Evolutionary conservation across 1,284 basidiomycete species (phyloP).

Genomic region (Agroathelia rolfsii): DNA sequence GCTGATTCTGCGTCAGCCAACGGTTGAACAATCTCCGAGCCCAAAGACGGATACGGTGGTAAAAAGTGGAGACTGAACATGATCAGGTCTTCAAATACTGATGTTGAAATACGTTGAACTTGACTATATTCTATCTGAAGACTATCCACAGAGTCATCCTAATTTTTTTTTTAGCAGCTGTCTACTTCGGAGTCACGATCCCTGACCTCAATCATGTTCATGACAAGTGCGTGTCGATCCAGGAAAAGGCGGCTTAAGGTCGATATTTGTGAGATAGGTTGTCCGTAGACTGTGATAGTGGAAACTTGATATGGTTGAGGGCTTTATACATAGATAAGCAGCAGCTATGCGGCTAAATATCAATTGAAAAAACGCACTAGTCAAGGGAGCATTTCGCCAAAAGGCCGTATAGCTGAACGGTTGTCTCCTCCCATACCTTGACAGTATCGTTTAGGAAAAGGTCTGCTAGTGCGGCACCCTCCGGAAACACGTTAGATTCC

Average conservation of each 20-base stretch:
- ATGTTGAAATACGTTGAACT: no score
- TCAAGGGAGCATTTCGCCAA: conserved; percentile 35
- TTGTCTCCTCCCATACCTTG: conserved; percentile 44
- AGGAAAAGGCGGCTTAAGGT: conserved; percentile 33
- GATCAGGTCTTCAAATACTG: no score
- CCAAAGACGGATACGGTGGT: no score
- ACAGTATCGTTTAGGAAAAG: conserved; percentile 26
- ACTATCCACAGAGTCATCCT: no score
- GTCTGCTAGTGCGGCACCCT: no score
- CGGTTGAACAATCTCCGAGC: no score
- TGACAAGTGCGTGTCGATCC: conserved; percentile 39
- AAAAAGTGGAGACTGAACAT: no score
- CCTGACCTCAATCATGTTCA: conserved; percentile 32
- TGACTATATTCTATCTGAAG: no score
- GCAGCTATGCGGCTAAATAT: conserved; percentile 4
- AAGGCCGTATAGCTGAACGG: conserved; percentile 34
- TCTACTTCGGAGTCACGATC: conserved; percentile 21
- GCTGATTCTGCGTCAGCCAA: no score
- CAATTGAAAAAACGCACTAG: conserved; percentile 30
- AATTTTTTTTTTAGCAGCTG: no score
- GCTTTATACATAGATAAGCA: conserved; percentile 21
- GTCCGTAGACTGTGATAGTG: conserved; percentile 27
- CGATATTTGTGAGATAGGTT: conserved; percentile 30
- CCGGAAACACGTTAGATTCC: conserved; percentile 21
- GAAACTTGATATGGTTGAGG: conserved; percentile 42